Evolutionary conservation across 495 filamentous ascomycete genomes (phyloP).

Genomic region (Xanthoparmelia taractica): DNA sequence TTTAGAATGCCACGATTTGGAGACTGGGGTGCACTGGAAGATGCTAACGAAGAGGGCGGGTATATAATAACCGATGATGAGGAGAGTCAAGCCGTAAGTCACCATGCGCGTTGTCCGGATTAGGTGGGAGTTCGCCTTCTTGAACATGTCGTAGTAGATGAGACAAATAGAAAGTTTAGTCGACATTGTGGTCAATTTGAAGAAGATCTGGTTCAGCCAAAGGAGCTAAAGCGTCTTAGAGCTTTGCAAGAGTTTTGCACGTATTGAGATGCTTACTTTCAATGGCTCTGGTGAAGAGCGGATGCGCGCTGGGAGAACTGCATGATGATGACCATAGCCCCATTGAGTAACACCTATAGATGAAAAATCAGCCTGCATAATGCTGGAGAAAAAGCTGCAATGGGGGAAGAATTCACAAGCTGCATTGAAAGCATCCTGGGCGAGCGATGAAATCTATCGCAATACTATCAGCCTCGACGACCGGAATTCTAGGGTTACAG

Average conservation of each 20-base stretch:
- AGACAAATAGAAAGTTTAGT: slow-evolving; percentile 20
- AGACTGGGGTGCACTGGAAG: slow-evolving; percentile 4
- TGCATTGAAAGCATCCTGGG: slow-evolving; percentile 8
- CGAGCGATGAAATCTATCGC: slow-evolving; percentile 7
- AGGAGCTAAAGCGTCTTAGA: slow-evolving; percentile 6
- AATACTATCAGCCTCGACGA: background rate
- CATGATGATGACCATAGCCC: slow-evolving; percentile 13
- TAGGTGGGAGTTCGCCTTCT: slow-evolving; percentile 2
- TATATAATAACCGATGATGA: slow-evolving; percentile 2
- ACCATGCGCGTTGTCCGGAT: slow-evolving; percentile 6
- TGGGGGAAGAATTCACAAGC: background rate
- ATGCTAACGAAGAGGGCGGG: slow-evolving; percentile 14
- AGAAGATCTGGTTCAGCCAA: slow-evolving; percentile 20
- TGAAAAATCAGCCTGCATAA: background rate
- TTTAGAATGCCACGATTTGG: slow-evolving; percentile 3
- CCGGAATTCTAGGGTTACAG: background rate
- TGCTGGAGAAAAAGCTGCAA: background rate
- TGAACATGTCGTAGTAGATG: slow-evolving; percentile 17
- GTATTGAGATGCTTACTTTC: background rate
- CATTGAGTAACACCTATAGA: slow-evolving; percentile 5
- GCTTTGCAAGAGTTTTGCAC: background rate
- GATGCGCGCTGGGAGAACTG: background rate
- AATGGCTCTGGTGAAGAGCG: slow-evolving; percentile 5
- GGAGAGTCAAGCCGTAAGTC: background rate
- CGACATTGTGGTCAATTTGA: slow-evolving; percentile 10